These are phyloP conservation scores for Peniophora sp. DNA, from an alignment of 1,284 basidiomycete genomes.

Conservation along the genomic window DNA sequence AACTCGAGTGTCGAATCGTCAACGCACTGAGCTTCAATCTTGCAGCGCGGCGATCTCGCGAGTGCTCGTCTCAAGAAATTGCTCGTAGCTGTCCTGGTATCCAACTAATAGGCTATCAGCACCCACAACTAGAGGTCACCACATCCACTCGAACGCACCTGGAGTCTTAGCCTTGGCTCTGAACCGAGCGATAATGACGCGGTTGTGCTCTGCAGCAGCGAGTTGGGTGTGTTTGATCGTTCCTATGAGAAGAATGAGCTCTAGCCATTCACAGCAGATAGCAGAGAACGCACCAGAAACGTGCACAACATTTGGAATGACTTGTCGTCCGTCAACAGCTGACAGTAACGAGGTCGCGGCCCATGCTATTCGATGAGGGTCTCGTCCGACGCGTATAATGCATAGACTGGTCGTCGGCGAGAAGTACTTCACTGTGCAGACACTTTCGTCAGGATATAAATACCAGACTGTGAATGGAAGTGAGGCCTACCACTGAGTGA, in stretches of 20 bases:
- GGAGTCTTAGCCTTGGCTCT: slow-evolving; percentile 44
- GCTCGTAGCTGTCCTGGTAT: slow-evolving; percentile 53
- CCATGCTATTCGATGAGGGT: slow-evolving; percentile 69
- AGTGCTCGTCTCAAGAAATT: slow-evolving; percentile 46
- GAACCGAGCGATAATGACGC: slow-evolving; percentile 57
- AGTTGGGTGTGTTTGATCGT: slow-evolving; percentile 75
- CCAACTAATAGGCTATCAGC: slow-evolving; percentile 22
- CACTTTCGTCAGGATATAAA: background rate
- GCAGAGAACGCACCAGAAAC: slow-evolving; percentile 53
- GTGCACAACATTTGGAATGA: slow-evolving; percentile 66
- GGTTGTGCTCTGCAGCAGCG: slow-evolving; percentile 65
- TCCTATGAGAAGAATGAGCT: slow-evolving; percentile 31
- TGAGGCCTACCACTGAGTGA: slow-evolving; percentile 51
- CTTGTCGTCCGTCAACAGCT: slow-evolving; percentile 43
- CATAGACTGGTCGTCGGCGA: slow-evolving; percentile 71
- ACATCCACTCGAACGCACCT: slow-evolving; percentile 26
- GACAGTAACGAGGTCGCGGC: slow-evolving; percentile 60
- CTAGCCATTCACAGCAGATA: background rate
- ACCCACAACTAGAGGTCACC: background rate
- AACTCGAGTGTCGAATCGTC: too few species aligned
- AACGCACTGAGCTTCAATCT: slow-evolving; percentile 38
- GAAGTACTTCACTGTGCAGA: slow-evolving; percentile 65
- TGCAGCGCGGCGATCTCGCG: slow-evolving; percentile 56
- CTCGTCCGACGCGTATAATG: slow-evolving; percentile 71
- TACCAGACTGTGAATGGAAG: background rate